phyloP scores from a whole-genome alignment of 1,284 basidiomycete species.

The Tilletia walkeri region DNA sequence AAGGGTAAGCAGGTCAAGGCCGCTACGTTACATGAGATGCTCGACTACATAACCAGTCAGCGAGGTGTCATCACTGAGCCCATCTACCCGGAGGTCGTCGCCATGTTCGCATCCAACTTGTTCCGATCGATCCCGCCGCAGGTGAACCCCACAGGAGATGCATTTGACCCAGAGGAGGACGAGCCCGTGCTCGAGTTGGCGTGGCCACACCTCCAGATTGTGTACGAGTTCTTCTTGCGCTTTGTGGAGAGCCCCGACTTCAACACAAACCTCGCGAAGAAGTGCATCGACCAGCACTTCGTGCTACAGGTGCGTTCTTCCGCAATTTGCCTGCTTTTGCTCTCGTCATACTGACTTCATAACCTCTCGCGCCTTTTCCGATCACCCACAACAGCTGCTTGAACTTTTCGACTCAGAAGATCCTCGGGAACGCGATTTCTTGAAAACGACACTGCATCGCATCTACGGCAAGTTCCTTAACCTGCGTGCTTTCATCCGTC shows the following conservation, averaged over 20 bases:
- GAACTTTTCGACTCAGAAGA: constrained; percentile 99
- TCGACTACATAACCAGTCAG: constrained; percentile 97
- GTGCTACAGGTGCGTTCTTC: constrained; percentile 67
- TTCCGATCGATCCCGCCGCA: constrained; percentile 99
- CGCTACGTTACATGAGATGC: constrained; percentile 94
- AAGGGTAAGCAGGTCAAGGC: constrained; percentile 98
- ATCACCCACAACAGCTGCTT: constrained; percentile 65
- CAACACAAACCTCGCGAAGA: constrained; percentile 96
- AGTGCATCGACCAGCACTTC: constrained; percentile 94
- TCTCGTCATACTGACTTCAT: neutral
- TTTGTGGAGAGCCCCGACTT: constrained; percentile 98
- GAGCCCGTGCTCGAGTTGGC: constrained; percentile 98
- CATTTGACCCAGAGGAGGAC: constrained; percentile 99
- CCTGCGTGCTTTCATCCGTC: constrained; percentile 94
- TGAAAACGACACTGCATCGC: constrained; percentile 97
- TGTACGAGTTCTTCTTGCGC: constrained; percentile 99
- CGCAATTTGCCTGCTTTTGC: neutral
- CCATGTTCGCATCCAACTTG: constrained; percentile 86
- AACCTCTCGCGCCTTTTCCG: neutral
- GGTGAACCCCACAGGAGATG: constrained; percentile 94
- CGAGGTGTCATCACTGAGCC: constrained; percentile 93
- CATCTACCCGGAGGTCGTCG: constrained; percentile 98
- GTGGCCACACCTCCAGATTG: constrained; percentile 99
- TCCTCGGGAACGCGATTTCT: constrained; percentile 95
- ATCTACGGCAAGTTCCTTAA: constrained; percentile 99